Conservation (phyloP, 495 filamentous ascomycete genomes). For the Penicillium paxilli region DNA sequence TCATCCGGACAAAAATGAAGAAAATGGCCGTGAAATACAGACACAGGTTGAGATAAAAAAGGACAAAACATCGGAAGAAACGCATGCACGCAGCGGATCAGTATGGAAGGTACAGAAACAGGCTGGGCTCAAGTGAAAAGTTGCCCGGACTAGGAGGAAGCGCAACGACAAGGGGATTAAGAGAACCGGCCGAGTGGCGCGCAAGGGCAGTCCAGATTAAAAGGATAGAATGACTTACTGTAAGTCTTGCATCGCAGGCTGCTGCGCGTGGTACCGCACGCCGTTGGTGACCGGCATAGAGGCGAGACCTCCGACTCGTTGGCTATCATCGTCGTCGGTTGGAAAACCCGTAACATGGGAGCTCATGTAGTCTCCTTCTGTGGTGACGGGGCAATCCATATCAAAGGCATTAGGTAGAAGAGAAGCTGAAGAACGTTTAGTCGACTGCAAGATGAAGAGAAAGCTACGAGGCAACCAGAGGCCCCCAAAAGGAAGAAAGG, state of each 20-base stretch:
- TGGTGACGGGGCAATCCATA: conserved; percentile 39
- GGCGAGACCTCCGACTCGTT: conserved; percentile 43
- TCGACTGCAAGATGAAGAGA: conserved; percentile 12
- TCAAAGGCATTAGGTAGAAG: conserved; percentile 39
- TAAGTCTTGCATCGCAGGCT: conserved; percentile 46
- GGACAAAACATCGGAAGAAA: conserved; percentile 30
- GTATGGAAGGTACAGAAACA: conserved; percentile 34
- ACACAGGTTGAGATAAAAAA: conserved; percentile 19
- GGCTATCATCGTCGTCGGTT: conserved; percentile 44
- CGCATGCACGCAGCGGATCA: conserved; percentile 28
- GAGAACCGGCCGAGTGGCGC: conserved; percentile 31
- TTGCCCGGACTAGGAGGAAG: conserved; percentile 38
- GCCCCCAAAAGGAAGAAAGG: background rate
- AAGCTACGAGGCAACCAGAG: conserved; percentile 6
- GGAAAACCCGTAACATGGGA: conserved; percentile 37
- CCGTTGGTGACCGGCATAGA: conserved; percentile 48
- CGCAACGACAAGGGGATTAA: conserved; percentile 38
- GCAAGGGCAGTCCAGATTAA: conserved; percentile 38
- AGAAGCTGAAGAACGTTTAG: conserved; percentile 26
- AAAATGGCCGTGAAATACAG: conserved; percentile 9
- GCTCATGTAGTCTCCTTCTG: conserved; percentile 43
- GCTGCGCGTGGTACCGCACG: conserved; percentile 47
- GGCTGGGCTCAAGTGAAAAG: conserved; percentile 28
- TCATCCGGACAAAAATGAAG: conserved; percentile 10
- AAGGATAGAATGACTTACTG: conserved; percentile 47